A percentile compares a stretch with the other conserved stretches of the same genome.
Evolutionary conservation across 176 grass and related monocot genomes (phyloP).

Genomic region (Eragrostis curvula): DNA sequence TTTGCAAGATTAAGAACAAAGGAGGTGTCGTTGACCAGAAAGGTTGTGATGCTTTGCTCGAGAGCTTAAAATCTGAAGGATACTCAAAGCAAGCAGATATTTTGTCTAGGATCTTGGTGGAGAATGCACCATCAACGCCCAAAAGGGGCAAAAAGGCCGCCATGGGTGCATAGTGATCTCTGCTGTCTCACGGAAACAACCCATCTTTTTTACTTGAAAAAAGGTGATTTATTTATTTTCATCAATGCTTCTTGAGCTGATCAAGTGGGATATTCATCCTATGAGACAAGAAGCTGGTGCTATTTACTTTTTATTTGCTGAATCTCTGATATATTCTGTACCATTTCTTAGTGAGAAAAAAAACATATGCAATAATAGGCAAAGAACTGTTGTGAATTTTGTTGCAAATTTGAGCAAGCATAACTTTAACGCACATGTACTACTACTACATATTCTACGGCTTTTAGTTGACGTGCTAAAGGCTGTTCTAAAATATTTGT

Average conservation of each 20-base stretch:
- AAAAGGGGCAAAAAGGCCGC: conserved; percentile 60
- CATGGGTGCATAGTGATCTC: conserved; percentile 50
- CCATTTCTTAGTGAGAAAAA: conserved; percentile 22
- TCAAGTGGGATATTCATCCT: conserved; percentile 32
- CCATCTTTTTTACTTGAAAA: conserved; percentile 43
- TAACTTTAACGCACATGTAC: background rate
- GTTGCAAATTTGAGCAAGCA: background rate
- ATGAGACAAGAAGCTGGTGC: conserved; percentile 25
- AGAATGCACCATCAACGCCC: conserved; percentile 39
- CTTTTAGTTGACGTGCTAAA: background rate
- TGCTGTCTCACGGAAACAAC: background rate
- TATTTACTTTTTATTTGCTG: conserved; percentile 9
- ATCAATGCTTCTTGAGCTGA: conserved; percentile 2
- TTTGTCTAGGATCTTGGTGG: conserved; percentile 77
- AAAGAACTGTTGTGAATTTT: conserved; percentile 31
- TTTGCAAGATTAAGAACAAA: conserved; percentile 96
- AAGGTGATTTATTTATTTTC: conserved; percentile 35
- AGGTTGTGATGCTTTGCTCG: conserved; percentile 74
- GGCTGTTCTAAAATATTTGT: background rate
- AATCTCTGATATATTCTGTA: conserved; percentile 8
- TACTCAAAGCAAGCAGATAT: conserved; percentile 95
- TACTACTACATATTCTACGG: background rate
- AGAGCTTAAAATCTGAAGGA: conserved; percentile 76
- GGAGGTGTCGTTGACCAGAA: conserved; percentile 77
- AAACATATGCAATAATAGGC: conserved; percentile 42